These are phyloP conservation scores for Suillus brevipes DNA, from an alignment of 768 basidiomycete genomes.

Conservation along the genomic window DNA sequence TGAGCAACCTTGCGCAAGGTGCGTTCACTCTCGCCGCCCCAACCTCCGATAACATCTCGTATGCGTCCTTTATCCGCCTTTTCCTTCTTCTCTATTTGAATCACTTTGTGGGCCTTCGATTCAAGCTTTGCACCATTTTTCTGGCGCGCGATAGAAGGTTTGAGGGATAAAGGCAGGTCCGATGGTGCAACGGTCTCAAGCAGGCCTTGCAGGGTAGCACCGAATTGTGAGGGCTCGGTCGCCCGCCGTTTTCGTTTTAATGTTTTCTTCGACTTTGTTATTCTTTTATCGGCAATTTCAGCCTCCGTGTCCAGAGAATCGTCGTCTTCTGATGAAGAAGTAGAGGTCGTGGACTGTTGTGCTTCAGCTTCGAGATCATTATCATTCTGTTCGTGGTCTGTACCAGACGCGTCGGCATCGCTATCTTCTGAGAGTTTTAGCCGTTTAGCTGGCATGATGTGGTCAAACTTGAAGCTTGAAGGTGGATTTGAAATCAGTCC, in stretches of 20 bases:
- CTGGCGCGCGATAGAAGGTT: conserved; percentile 67
- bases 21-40: conserved; percentile 83
- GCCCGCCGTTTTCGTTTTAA: conserved; percentile 82
- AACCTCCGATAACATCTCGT: conserved; percentile 78
- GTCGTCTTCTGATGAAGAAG: conserved; percentile 15
- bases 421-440: conserved; percentile 40
- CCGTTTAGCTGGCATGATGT: conserved; percentile 55
- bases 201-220: conserved; percentile 69
- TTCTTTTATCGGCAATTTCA: conserved; percentile 57
- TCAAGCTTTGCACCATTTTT: conserved; percentile 79
- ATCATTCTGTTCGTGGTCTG: background rate
- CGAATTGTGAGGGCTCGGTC: conserved; percentile 72
- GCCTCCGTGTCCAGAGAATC: conserved; percentile 54
- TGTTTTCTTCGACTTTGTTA: conserved; percentile 74
- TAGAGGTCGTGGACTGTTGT: background rate
- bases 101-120: conserved; percentile 64
- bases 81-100: conserved; percentile 71
- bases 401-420: conserved; percentile 14
- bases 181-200: conserved; percentile 73
- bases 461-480: conserved; percentile 9
- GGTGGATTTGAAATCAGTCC: background rate
- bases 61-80: conserved; percentile 70
- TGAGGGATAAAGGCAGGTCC: conserved; percentile 71
- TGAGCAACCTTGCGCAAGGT: conserved; percentile 82
- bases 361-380: conserved; percentile 10